Conservation (phyloP, 2,329 filamentous ascomycete species). For the Clarireedia paspali region DNA sequence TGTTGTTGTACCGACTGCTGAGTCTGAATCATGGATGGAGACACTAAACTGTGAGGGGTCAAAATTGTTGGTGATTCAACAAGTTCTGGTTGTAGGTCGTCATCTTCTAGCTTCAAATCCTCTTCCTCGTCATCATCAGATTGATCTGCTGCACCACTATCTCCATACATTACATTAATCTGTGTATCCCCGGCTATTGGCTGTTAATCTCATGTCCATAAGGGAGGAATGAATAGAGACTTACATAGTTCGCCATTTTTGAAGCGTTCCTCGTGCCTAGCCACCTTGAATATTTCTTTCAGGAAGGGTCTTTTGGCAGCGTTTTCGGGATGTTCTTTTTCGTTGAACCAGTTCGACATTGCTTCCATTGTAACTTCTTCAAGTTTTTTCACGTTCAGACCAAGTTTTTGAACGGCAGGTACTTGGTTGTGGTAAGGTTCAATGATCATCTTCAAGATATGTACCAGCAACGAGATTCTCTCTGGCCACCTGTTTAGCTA, state of each 20-base stretch:
- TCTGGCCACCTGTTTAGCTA: slow-evolving; percentile 34
- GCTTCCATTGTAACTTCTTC: slow-evolving; percentile 52
- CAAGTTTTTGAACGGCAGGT: slow-evolving; percentile 44
- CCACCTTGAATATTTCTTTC: slow-evolving; percentile 55
- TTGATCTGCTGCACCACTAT: slow-evolving; percentile 11
- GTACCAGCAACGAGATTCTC: slow-evolving; percentile 49
- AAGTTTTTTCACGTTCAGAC: slow-evolving; percentile 41
- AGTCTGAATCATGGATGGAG: slow-evolving; percentile 4
- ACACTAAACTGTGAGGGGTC: slow-evolving; percentile 1
- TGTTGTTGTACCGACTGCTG: slow-evolving; percentile 12
- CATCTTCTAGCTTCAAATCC: slow-evolving; percentile 18
- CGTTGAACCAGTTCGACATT: slow-evolving; percentile 49
- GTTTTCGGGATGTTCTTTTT: slow-evolving; percentile 47
- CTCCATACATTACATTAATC: slow-evolving; percentile 19
- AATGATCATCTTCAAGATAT: slow-evolving; percentile 50
- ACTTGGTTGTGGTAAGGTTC: slow-evolving; percentile 30
- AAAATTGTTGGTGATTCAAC: slow-evolving; percentile 16
- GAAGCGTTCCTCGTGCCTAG: slow-evolving; percentile 47
- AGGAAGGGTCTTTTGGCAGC: slow-evolving; percentile 46
- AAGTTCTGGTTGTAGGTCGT: slow-evolving; percentile 19
- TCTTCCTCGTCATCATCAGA: slow-evolving; percentile 19
- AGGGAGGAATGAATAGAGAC: slow-evolving; percentile 12
- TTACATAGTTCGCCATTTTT: slow-evolving; percentile 50
- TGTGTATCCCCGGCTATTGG: slow-evolving; percentile 13
- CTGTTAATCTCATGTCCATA: background rate